Conservation (phyloP, 2,329 filamentous ascomycete species). For the Colletotrichum siamense region DNA sequence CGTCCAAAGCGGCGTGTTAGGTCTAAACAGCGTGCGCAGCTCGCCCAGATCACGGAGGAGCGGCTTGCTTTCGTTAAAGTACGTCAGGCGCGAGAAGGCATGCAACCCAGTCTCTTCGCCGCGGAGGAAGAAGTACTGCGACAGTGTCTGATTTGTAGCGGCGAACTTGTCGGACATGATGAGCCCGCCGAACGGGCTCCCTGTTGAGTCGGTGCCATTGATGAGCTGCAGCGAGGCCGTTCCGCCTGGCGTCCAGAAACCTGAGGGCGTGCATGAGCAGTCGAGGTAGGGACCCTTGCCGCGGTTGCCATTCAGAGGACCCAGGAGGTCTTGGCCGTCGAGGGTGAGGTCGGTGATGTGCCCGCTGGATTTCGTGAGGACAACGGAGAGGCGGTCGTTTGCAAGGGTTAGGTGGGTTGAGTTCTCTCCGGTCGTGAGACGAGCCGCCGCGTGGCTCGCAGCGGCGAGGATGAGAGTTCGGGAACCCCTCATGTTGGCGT, state of each 20-base stretch:
- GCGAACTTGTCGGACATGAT: conserved; percentile 65
- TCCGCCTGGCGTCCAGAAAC: conserved; percentile 63
- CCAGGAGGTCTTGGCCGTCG: conserved; percentile 55
- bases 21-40: conserved; percentile 65
- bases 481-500: too few relatives aligned
- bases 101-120: conserved; percentile 69
- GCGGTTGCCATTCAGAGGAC: conserved; percentile 31
- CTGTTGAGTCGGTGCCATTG: conserved; percentile 51
- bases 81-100: conserved; percentile 64
- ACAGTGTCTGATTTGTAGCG: conserved; percentile 61
- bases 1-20: conserved; percentile 65
- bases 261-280: conserved; percentile 65
- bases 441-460: neutral
- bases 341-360: conserved; percentile 38
- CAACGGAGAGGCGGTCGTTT: conserved; percentile 42
- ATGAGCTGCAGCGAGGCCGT: conserved; percentile 51
- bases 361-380: conserved; percentile 39
- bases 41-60: conserved; percentile 65
- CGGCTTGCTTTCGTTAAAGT: conserved; percentile 61
- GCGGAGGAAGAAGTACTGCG: conserved; percentile 70
- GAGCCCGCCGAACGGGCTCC: conserved; percentile 61
- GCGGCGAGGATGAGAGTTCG: too few relatives aligned
- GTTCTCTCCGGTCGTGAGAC: conserved; percentile 27
- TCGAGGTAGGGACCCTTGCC: conserved; percentile 66
- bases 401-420: conserved; percentile 36